Evolutionary conservation across 495 filamentous ascomycete genomes (phyloP).

Genomic region (Penicillium herquei): DNA sequence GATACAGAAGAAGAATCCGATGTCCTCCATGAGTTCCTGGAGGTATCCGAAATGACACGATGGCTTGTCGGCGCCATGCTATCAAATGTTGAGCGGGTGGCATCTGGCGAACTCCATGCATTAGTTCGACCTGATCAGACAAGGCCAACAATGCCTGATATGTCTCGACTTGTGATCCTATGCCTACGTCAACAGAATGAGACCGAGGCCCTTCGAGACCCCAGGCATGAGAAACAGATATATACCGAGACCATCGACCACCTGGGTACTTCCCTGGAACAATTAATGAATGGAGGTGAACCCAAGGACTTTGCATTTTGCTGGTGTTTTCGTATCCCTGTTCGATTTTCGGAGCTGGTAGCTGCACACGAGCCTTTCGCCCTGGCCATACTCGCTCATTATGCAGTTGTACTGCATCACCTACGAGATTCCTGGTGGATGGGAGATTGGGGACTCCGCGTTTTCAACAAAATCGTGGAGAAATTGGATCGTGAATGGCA

Average conservation of each 20-base stretch:
- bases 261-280: conserved; percentile 28
- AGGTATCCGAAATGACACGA: conserved; percentile 42
- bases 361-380: conserved; percentile 53
- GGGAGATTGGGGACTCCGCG: conserved; percentile 39
- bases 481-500: conserved; percentile 31
- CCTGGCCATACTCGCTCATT: conserved; percentile 51
- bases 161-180: conserved; percentile 34
- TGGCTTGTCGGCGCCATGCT: conserved; percentile 36
- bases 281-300: conserved; percentile 34
- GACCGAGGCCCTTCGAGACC: conserved; percentile 22
- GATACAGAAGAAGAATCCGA: conserved; percentile 13
- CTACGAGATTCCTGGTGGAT: conserved; percentile 53
- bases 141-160: conserved; percentile 36
- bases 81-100: conserved; percentile 30
- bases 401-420: conserved; percentile 48
- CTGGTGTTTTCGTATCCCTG: conserved; percentile 52
- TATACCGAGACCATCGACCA: conserved; percentile 33
- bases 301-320: conserved; percentile 41
- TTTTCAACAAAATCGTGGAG: conserved; percentile 34
- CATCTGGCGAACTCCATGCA: conserved; percentile 34
- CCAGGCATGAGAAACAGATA: conserved; percentile 28
- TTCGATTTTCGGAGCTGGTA: conserved; percentile 51
- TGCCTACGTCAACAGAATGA: conserved; percentile 30
- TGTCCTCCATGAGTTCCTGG: conserved; percentile 39
- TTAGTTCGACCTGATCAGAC: conserved; percentile 24